Conservation (phyloP, 257 asterid species). For the Rehmannia glutinosa region DNA sequence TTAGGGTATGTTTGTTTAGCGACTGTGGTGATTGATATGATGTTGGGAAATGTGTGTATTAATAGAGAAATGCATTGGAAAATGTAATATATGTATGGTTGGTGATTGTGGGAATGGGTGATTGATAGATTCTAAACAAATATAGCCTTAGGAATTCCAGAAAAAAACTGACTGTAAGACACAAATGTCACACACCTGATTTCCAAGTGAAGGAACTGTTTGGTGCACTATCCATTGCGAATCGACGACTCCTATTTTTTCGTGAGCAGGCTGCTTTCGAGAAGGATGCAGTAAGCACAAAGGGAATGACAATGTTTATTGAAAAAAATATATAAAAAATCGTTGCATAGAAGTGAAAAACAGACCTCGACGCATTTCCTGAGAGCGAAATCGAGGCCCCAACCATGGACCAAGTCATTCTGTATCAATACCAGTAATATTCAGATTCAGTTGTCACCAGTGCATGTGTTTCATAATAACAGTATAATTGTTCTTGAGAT, state of each 20-base stretch:
- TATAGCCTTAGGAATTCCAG: not conserved
- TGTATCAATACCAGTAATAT: not conserved
- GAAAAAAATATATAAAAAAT: not conserved
- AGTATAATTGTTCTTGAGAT: too few species aligned
- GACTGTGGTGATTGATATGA: too few species aligned
- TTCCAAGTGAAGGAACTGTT: not conserved
- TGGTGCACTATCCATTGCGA: not conserved
- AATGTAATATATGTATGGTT: not conserved
- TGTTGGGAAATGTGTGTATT: too few species aligned
- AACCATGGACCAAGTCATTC: constrained; percentile 10
- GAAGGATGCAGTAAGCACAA: not conserved
- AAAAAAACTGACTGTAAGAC: not conserved
- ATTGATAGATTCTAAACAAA: too few species aligned
- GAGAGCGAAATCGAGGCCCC: not conserved
- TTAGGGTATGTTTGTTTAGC: too few species aligned
- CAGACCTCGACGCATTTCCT: not conserved
- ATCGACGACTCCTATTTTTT: constrained; percentile 1
- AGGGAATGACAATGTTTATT: not conserved
- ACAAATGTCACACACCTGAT: not conserved
- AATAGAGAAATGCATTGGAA: too few species aligned
- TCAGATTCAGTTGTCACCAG: too few species aligned
- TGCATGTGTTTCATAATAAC: too few species aligned
- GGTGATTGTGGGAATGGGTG: too few species aligned
- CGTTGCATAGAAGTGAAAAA: not conserved
- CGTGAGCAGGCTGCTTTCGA: not conserved